A percentile compares a stretch with the other conserved stretches of the same genome.
phyloP scores from a whole-genome alignment of 192 early-diverging fungal species.

The Dissophora ornata region DNA sequence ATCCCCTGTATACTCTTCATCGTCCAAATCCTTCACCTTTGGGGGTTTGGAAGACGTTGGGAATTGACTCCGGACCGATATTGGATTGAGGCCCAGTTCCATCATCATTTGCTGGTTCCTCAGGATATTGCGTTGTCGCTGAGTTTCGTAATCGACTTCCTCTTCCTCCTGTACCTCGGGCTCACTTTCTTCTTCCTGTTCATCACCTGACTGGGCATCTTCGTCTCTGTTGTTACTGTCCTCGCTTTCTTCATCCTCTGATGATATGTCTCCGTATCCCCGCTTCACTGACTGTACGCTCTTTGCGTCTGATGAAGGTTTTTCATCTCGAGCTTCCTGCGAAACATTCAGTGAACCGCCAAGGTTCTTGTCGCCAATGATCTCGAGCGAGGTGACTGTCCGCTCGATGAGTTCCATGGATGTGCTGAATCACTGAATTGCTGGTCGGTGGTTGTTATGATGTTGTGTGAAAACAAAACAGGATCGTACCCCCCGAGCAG shows the following conservation, averaged over 20 bases:
- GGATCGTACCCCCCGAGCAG: too few relatives aligned
- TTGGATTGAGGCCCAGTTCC: constrained; percentile 51
- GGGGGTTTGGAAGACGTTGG: not conserved
- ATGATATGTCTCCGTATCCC: too few relatives aligned
- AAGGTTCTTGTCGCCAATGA: not conserved
- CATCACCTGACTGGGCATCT: not conserved
- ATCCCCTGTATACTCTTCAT: constrained; percentile 21
- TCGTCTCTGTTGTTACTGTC: not conserved
- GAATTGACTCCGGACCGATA: not conserved
- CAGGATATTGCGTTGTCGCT: constrained; percentile 55
- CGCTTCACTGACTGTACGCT: not conserved
- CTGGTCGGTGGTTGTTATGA: too few relatives aligned
- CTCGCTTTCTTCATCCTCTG: too few relatives aligned
- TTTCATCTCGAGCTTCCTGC: not conserved
- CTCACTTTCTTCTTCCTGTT: not conserved
- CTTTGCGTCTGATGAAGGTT: not conserved
- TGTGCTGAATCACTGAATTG: not conserved
- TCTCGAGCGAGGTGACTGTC: not conserved
- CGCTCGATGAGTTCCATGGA: not conserved
- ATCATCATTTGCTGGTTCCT: constrained; percentile 56
- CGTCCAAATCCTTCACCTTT: constrained; percentile 2
- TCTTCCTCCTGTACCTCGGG: not conserved
- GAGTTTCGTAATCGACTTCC: constrained; percentile 55
- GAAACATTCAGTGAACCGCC: not conserved
- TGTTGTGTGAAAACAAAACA: too few relatives aligned